A percentile compares a stretch with the other conserved stretches of the same genome.
phyloP scores from a whole-genome alignment of 2,329 filamentous ascomycete genomes.

The Cordyceps militaris region DNA sequence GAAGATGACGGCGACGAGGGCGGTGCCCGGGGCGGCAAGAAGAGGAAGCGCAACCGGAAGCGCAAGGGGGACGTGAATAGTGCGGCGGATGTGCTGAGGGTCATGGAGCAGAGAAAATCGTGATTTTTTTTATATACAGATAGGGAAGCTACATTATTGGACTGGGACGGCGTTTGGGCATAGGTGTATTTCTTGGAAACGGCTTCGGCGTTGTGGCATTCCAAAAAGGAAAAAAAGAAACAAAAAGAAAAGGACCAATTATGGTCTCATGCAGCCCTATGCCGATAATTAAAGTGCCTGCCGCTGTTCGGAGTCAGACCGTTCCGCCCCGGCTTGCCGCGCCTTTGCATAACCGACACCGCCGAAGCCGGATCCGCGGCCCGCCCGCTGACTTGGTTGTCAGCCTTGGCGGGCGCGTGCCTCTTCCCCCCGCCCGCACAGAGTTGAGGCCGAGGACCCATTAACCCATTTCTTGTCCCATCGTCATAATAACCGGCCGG shows the following conservation, averaged over 20 bases:
- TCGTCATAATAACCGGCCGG: not conserved
- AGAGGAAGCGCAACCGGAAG: slow-evolving; percentile 69
- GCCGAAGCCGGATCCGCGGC: slow-evolving; percentile 4
- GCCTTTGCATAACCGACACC: not conserved
- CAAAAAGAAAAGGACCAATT: no score
- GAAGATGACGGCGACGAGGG: slow-evolving; percentile 41
- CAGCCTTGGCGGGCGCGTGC: not conserved
- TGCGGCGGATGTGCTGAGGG: slow-evolving; percentile 70
- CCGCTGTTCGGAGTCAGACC: not conserved
- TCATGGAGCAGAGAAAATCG: slow-evolving; percentile 57
- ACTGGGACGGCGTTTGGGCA: not conserved
- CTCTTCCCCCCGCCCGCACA: not conserved
- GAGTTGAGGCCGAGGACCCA: not conserved
- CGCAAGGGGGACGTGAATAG: slow-evolving; percentile 73
- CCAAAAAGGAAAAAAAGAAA: not conserved
- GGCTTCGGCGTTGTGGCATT: not conserved
- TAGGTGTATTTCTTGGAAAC: not conserved
- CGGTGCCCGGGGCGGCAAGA: slow-evolving; percentile 41
- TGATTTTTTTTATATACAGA: slow-evolving; percentile 1
- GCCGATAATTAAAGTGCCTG: not conserved
- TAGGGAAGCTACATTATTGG: not conserved
- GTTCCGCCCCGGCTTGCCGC: not conserved
- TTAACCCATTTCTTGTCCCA: not conserved
- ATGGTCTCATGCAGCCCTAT: no score
- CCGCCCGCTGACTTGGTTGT: not conserved